phyloP scores from a whole-genome alignment of 441 rosid genomes.

The Brassica balearica region DNA sequence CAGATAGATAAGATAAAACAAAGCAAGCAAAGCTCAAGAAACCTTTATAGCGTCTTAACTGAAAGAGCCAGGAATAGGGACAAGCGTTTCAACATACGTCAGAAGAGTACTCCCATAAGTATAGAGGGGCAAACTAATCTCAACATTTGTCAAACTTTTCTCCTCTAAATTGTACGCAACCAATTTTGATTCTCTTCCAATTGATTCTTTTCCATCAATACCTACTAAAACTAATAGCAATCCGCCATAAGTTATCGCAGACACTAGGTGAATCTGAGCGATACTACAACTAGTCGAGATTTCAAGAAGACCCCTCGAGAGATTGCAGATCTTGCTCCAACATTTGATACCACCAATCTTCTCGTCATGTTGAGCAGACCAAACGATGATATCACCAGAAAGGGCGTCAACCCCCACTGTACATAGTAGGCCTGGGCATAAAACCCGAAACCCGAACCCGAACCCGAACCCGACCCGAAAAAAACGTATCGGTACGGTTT shows the following conservation, averaged over 20 bases:
- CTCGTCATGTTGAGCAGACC: background rate
- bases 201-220: background rate
- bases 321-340: background rate
- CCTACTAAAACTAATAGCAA: background rate
- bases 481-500: no score
- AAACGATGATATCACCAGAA: background rate
- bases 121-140: background rate
- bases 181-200: background rate
- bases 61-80: background rate
- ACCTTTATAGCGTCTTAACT: no score
- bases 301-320: background rate
- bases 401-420: background rate
- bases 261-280: background rate
- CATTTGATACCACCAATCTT: background rate
- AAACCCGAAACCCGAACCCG: no score
- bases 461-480: no score
- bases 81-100: background rate
- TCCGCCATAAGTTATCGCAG: background rate
- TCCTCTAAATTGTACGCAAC: background rate
- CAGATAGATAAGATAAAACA: no score
- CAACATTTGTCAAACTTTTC: background rate
- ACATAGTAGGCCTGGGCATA: background rate
- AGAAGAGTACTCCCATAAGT: background rate
- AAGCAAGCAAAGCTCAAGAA: no score
- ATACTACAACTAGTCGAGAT: background rate